These are phyloP conservation scores for Mycena crocata DNA, from an alignment of 768 basidiomycete genomes.

Conservation along the genomic window DNA sequence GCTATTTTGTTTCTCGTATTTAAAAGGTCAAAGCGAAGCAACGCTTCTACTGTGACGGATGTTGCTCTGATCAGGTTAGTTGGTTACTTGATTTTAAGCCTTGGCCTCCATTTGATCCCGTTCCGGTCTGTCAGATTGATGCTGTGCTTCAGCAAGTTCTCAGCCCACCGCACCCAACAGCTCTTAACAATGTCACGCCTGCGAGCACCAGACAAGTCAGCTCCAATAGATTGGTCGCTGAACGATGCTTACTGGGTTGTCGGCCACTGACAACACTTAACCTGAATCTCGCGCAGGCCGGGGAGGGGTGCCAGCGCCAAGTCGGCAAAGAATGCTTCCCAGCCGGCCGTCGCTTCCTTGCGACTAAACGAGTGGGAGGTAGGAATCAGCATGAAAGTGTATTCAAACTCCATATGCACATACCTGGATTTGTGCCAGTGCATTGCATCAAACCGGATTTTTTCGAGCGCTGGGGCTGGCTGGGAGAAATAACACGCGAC, in stretches of 20 bases:
- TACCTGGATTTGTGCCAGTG: background rate
- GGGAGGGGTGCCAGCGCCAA: slow-evolving; percentile 13
- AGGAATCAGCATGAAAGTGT: too few species aligned
- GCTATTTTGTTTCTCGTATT: too few species aligned
- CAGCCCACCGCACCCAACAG: slow-evolving; percentile 26
- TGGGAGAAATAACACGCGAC: background rate
- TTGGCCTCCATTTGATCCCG: slow-evolving; percentile 26
- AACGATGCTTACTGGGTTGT: slow-evolving; percentile 18
- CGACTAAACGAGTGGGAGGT: background rate
- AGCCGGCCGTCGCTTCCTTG: background rate
- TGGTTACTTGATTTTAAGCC: slow-evolving; percentile 13
- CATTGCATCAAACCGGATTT: background rate
- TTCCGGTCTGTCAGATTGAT: slow-evolving; percentile 18
- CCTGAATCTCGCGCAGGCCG: slow-evolving; percentile 9
- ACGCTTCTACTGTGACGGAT: too few species aligned
- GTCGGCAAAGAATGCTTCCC: slow-evolving; percentile 9
- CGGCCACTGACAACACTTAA: slow-evolving; percentile 14
- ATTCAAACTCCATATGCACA: too few species aligned
- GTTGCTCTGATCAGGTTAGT: too few species aligned
- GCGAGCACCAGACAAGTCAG: background rate
- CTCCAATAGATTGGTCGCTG: background rate
- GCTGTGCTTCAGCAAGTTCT: slow-evolving; percentile 4
- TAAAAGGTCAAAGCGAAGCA: too few species aligned
- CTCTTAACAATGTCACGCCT: slow-evolving; percentile 26
- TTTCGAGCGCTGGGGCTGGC: background rate